These are phyloP conservation scores for Tuber magnatum DNA, from an alignment of 495 filamentous ascomycete genomes.

Conservation along the genomic window DNA sequence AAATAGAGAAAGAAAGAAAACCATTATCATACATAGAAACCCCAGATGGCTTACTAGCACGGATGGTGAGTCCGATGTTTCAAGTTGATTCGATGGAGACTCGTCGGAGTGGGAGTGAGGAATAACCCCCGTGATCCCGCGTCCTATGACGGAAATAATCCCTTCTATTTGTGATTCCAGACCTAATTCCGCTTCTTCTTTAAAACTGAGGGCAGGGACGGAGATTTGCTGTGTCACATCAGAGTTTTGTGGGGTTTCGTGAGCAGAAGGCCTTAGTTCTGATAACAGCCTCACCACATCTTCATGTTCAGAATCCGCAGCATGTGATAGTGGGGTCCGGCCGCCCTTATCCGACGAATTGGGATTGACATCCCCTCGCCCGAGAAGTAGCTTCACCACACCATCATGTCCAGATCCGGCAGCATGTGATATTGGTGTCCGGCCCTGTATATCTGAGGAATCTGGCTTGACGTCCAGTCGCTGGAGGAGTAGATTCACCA, in stretches of 20 bases:
- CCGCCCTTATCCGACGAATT: background rate
- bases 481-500: constrained; percentile 31
- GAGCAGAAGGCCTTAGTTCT: background rate
- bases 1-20: background rate
- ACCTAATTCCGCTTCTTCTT: background rate
- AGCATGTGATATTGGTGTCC: constrained; percentile 30
- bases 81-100: background rate
- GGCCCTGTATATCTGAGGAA: constrained; percentile 12
- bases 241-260: too few species aligned
- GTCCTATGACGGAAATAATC: background rate
- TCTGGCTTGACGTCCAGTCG: constrained; percentile 10
- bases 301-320: too few species aligned
- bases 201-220: too few species aligned
- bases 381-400: background rate
- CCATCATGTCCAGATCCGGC: background rate
- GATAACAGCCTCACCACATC: background rate
- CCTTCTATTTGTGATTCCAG: background rate
- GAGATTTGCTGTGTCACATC: background rate
- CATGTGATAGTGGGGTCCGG: background rate
- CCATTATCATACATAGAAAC: background rate
- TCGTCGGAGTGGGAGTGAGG: background rate
- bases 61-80: background rate
- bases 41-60: background rate
- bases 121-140: background rate
- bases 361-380: background rate